Evolutionary conservation across 306 rosid species (phyloP), one percentile per base, ranked within the genome.

Genomic region (Nissolia schottii): DNA sequence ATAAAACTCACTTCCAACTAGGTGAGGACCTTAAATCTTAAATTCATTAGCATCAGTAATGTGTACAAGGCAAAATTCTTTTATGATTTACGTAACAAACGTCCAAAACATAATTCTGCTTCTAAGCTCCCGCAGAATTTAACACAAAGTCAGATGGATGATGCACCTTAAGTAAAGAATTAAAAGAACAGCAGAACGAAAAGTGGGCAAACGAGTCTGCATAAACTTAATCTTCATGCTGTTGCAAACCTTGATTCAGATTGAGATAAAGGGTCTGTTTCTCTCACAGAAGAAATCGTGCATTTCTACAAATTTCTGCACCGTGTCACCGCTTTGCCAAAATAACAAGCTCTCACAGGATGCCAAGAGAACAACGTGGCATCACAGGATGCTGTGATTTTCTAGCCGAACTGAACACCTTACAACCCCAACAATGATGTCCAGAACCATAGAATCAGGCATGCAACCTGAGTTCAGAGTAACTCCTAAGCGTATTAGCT

Each of bases 401-500:
- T 22, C 51, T 35, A 29, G 28, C 25, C 15, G 49, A 45, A 32
- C 12, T 7, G 35, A 60, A 19, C 51, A 4, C 60, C 56, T 6
- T 65, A 57, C 61, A 64, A 43, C 64, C 60, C 64, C 68, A 43
- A 62, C 20, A 70, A 12, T 18, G 37, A 18, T 19, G 35, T 37
- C 64, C 73, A 46, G 48, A 70, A 70, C 69, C 28, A 60, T 13
- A 62, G 53, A 69, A 41, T 45, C 75, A 43, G 79, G 71, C 67
- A 49, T 5, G 54, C 25, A 45, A 11, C 34, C 19, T 22, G 46
- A 41, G 43, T 70, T 90, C 85, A 85, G 48, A 90, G 85, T 60
- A 94, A 86, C 29, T 91, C 99, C 20, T 87, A 93, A 0, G 89
- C n/a, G n/a, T n/a, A n/a, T n/a, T n/a, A n/a, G n/a, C n/a, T n/a